Conservation (phyloP, 176 grass and related monocot species). For the Oryza nivara region DNA sequence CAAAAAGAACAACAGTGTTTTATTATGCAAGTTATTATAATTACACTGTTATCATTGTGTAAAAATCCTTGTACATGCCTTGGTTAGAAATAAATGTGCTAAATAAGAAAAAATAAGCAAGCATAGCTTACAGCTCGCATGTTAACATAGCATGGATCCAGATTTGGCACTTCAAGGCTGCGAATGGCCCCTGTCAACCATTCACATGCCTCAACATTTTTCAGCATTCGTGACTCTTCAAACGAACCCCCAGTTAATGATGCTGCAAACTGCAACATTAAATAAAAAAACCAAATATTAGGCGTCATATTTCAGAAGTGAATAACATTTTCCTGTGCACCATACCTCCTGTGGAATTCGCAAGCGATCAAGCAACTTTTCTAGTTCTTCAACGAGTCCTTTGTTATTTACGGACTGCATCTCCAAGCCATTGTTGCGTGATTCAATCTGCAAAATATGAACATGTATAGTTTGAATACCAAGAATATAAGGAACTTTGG, state of each 20-base stretch:
- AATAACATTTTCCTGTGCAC: conserved; percentile 34
- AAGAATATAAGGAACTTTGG: conserved; percentile 12
- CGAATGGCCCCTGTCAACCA: conserved; percentile 90
- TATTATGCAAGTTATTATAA: neutral
- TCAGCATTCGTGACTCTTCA: conserved; percentile 93
- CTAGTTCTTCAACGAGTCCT: conserved; percentile 84
- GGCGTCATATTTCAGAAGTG: conserved; percentile 5
- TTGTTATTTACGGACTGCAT: conserved; percentile 92
- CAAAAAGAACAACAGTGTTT: conserved; percentile 3
- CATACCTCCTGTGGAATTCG: conserved; percentile 88
- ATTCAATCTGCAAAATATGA: conserved; percentile 86
- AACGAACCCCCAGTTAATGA: conserved; percentile 89
- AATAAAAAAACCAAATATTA: conserved; percentile 47
- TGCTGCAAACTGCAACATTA: conserved; percentile 61
- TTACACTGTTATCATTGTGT: conserved; percentile 36
- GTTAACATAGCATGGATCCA: conserved; percentile 87
- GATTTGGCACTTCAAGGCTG: conserved; percentile 80
- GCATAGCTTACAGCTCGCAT: conserved; percentile 79
- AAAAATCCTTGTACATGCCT: neutral
- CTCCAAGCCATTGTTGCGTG: conserved; percentile 89
- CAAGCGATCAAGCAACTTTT: conserved; percentile 77
- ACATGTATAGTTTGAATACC: neutral
- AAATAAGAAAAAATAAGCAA: conserved; percentile 11
- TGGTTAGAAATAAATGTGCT: conserved; percentile 28
- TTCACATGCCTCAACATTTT: conserved; percentile 99